Evolutionary conservation across 306 rosid genomes (phyloP).

Genomic region (Delonix regia): DNA sequence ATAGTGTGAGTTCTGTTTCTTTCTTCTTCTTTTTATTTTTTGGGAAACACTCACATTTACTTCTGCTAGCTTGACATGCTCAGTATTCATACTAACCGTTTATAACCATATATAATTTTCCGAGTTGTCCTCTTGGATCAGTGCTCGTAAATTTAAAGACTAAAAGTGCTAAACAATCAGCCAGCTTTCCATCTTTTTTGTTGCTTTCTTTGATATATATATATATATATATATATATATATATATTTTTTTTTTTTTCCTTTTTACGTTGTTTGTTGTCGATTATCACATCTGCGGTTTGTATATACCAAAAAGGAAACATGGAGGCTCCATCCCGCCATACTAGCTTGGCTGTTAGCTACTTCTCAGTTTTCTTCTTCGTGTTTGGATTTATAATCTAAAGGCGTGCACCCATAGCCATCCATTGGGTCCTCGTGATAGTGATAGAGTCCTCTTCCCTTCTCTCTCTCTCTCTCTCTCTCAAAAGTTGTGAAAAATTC

Average conservation of each 20-base stretch:
- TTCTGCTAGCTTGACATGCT: no score
- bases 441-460: no score
- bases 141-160: neutral
- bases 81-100: no score
- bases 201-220: no score
- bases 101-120: neutral
- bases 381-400: neutral
- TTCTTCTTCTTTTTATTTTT: no score
- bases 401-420: conserved; percentile 10
- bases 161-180: neutral
- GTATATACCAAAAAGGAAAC: conserved; percentile 29
- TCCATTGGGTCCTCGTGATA: conserved; percentile 33
- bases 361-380: conserved; percentile 33
- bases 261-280: neutral
- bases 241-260: neutral
- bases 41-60: no score
- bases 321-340: conserved; percentile 46
- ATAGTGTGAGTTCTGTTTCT: no score
- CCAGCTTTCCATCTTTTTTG: no score
- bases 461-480: no score
- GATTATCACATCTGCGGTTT: conserved; percentile 19
- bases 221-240: no score
- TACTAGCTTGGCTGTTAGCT: conserved; percentile 44
- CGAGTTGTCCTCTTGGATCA: conserved; percentile 4
- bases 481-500: no score